Evolutionary conservation across 2,329 filamentous ascomycete species (phyloP), one percentile per base, ranked within the genome.

Genomic region (Cordyceps cateniannulata): DNA sequence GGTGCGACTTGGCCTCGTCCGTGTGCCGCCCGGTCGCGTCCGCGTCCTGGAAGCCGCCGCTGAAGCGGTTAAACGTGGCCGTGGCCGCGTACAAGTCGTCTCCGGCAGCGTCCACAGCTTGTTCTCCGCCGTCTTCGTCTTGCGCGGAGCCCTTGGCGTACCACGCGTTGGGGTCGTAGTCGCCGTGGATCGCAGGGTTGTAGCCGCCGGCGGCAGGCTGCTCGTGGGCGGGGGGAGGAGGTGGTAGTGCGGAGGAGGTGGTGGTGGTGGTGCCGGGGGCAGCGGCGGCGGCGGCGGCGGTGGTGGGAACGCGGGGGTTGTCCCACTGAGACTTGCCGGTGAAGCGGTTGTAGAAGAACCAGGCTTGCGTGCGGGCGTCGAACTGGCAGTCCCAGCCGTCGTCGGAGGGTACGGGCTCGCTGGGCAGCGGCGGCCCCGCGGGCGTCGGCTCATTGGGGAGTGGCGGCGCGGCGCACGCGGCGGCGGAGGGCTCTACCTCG

Each of bases 141-240:
- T 53, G 35, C 49, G 80, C 72, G 32, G 32, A 35, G 50, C 79
- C 77, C 70, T 90, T 83, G 12, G 95, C 93, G 72, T 99, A 99
- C 78, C 92, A 90, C n/a, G 95, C 93, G 63, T 88, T 95, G 4
- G 93, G 92, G 69, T 99, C 95, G 78, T 97, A 99, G 76, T 93
- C 89, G 67, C 95, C 95, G 72, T 99, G 95, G 50, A 99, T 93
- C 25, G 91, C 90, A 1, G 95, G 95, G 71, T 98, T 96, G 77
- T 99, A 99, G 63, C 93, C 92, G 62, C 88, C 87, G 5, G 81
- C 83, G 24, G 83, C 76, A 50, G 66, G 72, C 63, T 75, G 73
- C 62, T 72, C 71, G 59, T 70, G 65, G 6, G 72, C 74, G 5
- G 68, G 69, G 38, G 66, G 74, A 66, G 66, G 73, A 66, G 66